Evolutionary conservation across 139 green algal species (phyloP).

Genomic region (Zygnema cylindricum): DNA sequence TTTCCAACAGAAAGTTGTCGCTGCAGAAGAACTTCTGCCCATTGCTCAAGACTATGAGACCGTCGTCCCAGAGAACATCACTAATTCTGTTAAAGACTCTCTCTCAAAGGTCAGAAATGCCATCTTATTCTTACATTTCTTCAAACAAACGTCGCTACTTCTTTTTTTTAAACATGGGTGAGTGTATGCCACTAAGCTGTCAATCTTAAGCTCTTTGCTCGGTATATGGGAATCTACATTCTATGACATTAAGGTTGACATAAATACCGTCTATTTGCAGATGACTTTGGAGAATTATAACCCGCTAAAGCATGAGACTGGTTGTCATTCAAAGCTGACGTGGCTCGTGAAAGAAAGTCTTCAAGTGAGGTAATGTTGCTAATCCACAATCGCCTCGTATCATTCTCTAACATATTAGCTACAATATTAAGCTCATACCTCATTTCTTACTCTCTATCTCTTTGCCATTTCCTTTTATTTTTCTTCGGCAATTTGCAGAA

Average conservation of each 20-base stretch:
- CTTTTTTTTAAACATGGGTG: background rate
- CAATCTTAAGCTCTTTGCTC: no score
- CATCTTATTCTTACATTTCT: no score
- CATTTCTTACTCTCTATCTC: no score
- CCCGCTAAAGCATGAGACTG: background rate
- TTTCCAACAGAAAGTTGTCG: no score
- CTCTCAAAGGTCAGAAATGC: background rate
- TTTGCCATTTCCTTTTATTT: no score
- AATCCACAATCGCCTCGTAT: no score
- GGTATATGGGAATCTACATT: background rate
- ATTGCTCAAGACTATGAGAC: no score
- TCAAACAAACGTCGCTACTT: background rate
- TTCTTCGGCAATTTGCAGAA: background rate
- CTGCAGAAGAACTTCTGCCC: no score
- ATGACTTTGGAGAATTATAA: background rate
- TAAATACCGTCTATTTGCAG: background rate
- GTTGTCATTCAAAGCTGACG: background rate
- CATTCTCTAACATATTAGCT: no score
- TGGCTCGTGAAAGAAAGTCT: background rate
- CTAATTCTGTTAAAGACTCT: background rate
- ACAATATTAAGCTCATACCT: no score
- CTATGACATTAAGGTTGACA: background rate
- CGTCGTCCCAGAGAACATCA: background rate
- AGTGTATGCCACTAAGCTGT: no score
- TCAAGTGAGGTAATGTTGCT: background rate